Conservation (phyloP, 2,329 filamentous ascomycete species). For the Diaporthe sp. region DNA sequence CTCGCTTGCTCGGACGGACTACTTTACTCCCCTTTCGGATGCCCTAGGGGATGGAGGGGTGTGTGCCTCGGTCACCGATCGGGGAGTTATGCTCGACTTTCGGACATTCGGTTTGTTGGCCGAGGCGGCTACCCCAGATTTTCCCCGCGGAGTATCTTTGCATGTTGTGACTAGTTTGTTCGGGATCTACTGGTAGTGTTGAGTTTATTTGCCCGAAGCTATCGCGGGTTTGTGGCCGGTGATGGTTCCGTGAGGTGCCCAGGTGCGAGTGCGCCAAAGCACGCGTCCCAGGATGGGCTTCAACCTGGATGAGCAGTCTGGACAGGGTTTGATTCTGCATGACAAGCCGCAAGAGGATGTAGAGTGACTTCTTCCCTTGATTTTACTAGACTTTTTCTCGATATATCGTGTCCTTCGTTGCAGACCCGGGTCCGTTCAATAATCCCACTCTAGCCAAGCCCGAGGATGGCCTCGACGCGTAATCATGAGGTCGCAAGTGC, state of each 20-base stretch:
- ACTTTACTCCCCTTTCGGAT: background rate
- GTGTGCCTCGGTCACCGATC: slow-evolving; percentile 30
- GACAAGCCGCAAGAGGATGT: background rate
- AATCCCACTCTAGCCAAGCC: background rate
- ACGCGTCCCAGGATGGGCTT: no score
- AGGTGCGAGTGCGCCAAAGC: background rate
- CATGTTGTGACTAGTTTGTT: background rate
- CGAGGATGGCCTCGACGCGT: background rate
- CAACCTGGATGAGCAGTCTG: background rate
- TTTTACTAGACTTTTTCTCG: background rate
- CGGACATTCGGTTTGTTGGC: slow-evolving; percentile 31
- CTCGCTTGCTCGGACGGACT: background rate
- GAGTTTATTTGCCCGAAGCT: slow-evolving; percentile 16
- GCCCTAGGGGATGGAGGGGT: background rate
- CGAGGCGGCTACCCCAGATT: slow-evolving; percentile 19
- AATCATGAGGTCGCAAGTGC: background rate
- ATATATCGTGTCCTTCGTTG: background rate
- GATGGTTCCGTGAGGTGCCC: background rate
- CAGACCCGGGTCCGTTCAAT: slow-evolving; percentile 14
- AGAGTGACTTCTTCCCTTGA: background rate
- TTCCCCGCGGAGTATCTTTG: slow-evolving; percentile 15
- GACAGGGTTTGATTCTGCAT: background rate
- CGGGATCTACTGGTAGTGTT: slow-evolving; percentile 13
- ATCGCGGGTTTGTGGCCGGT: background rate
- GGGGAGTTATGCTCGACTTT: background rate